These are phyloP conservation scores for Spizellomyces sp. DNA, from an alignment of 192 early-diverging fungal species.

Conservation along the genomic window DNA sequence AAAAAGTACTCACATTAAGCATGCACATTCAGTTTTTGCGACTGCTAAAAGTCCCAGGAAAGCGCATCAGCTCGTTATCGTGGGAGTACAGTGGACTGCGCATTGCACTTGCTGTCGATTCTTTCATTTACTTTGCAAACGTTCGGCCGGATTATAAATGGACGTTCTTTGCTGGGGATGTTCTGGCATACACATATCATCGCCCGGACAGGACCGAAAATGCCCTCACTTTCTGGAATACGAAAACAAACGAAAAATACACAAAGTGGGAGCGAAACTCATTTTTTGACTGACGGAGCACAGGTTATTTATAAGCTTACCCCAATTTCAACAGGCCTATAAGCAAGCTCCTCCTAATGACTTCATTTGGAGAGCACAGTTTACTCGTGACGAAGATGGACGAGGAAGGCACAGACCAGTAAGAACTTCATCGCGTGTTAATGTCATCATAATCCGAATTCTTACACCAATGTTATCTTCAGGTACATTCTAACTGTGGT, in stretches of 20 bases:
- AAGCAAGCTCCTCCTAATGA: slow-evolving; percentile 43
- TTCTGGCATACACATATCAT: slow-evolving; percentile 53
- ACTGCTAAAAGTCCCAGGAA: slow-evolving; percentile 62
- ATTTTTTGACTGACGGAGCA: background rate
- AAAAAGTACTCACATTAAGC: background rate
- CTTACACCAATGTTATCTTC: background rate
- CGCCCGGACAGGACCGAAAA: slow-evolving; percentile 47
- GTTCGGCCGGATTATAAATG: slow-evolving; percentile 59
- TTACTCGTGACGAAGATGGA: slow-evolving; percentile 51
- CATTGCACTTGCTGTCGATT: slow-evolving; percentile 62
- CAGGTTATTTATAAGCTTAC: background rate
- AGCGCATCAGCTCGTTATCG: slow-evolving; percentile 53
- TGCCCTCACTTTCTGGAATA: slow-evolving; percentile 58
- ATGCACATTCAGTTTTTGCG: slow-evolving; percentile 45
- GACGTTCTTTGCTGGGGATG: slow-evolving; percentile 51
- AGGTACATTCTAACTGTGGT: slow-evolving; percentile 50
- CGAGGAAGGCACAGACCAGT: slow-evolving; percentile 28
- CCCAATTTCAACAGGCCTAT: slow-evolving; percentile 31
- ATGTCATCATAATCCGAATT: too few relatives aligned
- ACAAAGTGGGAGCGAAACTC: slow-evolving; percentile 40
- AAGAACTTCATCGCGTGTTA: background rate
- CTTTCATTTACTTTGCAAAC: slow-evolving; percentile 66
- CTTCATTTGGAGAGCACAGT: slow-evolving; percentile 49
- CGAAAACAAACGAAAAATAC: slow-evolving; percentile 52
- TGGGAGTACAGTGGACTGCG: slow-evolving; percentile 62